Percentiles rank a stretch among this genome's conserved stretches.
These are phyloP conservation scores for Chamaecyparis obtusa DNA, from an alignment of 75 land plant species.

Conservation along the genomic window DNA sequence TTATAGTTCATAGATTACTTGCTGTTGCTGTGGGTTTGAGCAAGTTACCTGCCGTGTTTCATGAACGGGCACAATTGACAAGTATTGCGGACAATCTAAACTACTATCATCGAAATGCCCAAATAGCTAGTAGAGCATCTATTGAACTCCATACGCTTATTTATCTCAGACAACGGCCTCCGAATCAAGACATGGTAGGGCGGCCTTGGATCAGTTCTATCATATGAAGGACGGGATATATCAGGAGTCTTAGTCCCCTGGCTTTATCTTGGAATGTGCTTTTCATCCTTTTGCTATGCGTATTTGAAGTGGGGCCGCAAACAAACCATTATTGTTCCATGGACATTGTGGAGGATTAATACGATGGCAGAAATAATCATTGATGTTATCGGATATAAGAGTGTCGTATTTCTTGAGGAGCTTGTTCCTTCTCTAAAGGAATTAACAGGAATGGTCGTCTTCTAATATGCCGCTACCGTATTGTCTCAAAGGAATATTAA, in stretches of 20 bases:
- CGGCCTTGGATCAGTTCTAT: constrained; percentile 83
- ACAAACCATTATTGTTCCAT: too few relatives aligned
- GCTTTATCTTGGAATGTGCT: constrained; percentile 93
- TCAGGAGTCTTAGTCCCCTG: constrained; percentile 77
- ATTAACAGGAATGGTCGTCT: too few relatives aligned
- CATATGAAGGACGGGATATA: constrained; percentile 65
- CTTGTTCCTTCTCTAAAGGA: too few relatives aligned
- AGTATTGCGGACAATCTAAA: constrained; percentile 89
- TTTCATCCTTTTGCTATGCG: constrained; percentile 90
- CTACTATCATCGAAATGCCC: constrained; percentile 96
- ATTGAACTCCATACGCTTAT: constrained; percentile 99
- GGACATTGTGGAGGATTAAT: too few relatives aligned
- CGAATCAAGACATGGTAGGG: too few relatives aligned
- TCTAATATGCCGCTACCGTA: too few relatives aligned
- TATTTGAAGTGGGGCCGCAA: too few relatives aligned
- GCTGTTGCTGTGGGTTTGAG: constrained; percentile 83
- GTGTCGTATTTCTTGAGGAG: too few relatives aligned
- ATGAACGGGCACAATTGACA: constrained; percentile 71
- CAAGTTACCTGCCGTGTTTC: constrained; percentile 72
- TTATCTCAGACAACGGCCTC: constrained; percentile 72
- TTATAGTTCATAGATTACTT: constrained; percentile 90
- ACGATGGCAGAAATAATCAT: too few relatives aligned
- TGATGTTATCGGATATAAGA: too few relatives aligned
- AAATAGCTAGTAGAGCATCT: constrained; percentile 97
- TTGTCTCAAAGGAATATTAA: too few relatives aligned